Evolutionary conservation across 1,284 basidiomycete species (phyloP).

Genomic region (Volvariella volvacea): DNA sequence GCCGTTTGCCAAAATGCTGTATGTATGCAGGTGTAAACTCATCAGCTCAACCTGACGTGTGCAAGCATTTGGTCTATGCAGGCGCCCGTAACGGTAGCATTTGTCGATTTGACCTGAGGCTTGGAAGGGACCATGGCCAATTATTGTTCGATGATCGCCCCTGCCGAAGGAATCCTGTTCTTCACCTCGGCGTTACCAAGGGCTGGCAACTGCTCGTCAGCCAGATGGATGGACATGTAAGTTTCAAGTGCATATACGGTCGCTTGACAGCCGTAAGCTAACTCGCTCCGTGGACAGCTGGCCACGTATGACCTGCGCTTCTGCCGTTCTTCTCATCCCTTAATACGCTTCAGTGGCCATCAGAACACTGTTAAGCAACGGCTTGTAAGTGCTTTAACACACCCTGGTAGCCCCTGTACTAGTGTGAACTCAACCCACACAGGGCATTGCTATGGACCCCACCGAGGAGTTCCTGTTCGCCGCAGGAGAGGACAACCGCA

Average conservation of each 20-base stretch:
- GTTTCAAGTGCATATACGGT: slow-evolving; percentile 14
- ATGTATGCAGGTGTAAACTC: slow-evolving; percentile 10
- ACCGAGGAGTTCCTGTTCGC: slow-evolving; percentile 64
- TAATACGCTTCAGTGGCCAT: slow-evolving; percentile 47
- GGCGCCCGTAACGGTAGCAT: slow-evolving; percentile 59
- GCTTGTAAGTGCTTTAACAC: slow-evolving; percentile 34
- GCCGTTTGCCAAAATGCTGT: slow-evolving; percentile 46
- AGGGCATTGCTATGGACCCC: slow-evolving; percentile 60
- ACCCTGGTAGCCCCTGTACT: neutral
- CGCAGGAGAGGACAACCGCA: slow-evolving; percentile 56
- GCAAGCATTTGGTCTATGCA: slow-evolving; percentile 48
- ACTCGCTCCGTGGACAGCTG: slow-evolving; percentile 33
- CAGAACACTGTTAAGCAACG: slow-evolving; percentile 42
- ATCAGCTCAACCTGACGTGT: neutral
- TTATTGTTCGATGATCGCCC: slow-evolving; percentile 35
- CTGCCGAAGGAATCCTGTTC: slow-evolving; percentile 34
- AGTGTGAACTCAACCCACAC: neutral
- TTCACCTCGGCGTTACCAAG: slow-evolving; percentile 42
- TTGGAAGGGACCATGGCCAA: slow-evolving; percentile 25
- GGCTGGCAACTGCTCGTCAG: slow-evolving; percentile 50
- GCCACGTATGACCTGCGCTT: slow-evolving; percentile 61
- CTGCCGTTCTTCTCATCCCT: slow-evolving; percentile 30
- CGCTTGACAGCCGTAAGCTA: slow-evolving; percentile 3
- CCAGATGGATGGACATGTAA: slow-evolving; percentile 55
- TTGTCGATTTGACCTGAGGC: slow-evolving; percentile 53